Conservation (phyloP, 768 basidiomycete species). For the Suillus paluster region DNA sequence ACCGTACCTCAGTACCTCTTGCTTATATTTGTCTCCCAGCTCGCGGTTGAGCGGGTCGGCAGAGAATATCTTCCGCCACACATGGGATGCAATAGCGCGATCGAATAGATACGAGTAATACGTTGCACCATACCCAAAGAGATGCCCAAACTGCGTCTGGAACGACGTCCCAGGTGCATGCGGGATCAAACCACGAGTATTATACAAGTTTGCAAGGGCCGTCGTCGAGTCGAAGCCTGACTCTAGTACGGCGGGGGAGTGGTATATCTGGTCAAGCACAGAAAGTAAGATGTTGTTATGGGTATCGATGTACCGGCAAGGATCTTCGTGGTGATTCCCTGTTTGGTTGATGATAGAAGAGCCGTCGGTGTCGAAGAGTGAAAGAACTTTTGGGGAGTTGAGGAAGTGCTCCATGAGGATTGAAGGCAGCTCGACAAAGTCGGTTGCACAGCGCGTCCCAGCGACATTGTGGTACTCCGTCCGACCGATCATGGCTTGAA, state of each 20-base stretch:
- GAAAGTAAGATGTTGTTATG: slow-evolving; percentile 91
- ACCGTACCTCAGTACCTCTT: slow-evolving; percentile 75
- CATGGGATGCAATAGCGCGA: slow-evolving; percentile 91
- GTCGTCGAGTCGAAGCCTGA: slow-evolving; percentile 74
- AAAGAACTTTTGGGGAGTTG: slow-evolving; percentile 79
- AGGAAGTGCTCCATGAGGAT: slow-evolving; percentile 99
- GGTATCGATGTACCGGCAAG: slow-evolving; percentile 85
- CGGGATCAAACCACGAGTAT: slow-evolving; percentile 78
- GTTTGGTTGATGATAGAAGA: slow-evolving; percentile 49
- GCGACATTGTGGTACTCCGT: slow-evolving; percentile 98
- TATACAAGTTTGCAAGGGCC: slow-evolving; percentile 62
- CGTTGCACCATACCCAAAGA: slow-evolving; percentile 96
- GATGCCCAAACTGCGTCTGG: slow-evolving; percentile 95
- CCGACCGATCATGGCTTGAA: slow-evolving; percentile 92
- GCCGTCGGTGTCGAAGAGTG: slow-evolving; percentile 68
- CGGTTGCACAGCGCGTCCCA: slow-evolving; percentile 96
- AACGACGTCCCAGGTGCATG: slow-evolving; percentile 86
- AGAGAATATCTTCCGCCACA: slow-evolving; percentile 81
- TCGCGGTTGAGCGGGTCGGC: slow-evolving; percentile 68
- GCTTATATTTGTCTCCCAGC: slow-evolving; percentile 82
- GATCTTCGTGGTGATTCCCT: slow-evolving; percentile 72
- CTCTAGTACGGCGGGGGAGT: slow-evolving; percentile 65
- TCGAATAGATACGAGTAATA: slow-evolving; percentile 99
- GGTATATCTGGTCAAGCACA: slow-evolving; percentile 87
- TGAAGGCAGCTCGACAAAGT: slow-evolving; percentile 97